Evolutionary conservation across 257 asterid species (phyloP).

Genomic region (Gardenia jasminoides): DNA sequence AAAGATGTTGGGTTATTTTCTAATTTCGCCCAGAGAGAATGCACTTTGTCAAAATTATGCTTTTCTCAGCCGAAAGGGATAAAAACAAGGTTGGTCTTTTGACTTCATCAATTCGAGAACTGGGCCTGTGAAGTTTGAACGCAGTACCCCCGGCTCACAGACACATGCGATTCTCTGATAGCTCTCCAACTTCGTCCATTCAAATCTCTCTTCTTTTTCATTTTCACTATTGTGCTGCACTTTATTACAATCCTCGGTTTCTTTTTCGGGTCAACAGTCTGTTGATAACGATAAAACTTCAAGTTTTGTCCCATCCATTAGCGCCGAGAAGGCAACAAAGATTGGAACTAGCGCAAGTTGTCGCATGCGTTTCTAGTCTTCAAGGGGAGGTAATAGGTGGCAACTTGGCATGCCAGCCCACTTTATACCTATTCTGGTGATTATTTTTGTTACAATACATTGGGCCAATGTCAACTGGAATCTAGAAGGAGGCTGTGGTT

Average conservation of each 20-base stretch:
- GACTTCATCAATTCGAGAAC: neutral
- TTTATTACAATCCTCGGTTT: neutral
- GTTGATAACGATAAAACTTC: neutral
- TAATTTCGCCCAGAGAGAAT: neutral
- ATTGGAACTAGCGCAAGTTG: neutral
- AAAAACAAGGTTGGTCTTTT: neutral
- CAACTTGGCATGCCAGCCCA: neutral
- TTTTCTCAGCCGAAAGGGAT: constrained; percentile 31
- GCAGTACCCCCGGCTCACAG: neutral
- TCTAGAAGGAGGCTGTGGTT: neutral
- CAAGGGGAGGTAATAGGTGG: neutral
- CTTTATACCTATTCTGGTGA: neutral
- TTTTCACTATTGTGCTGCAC: neutral
- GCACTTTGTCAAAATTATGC: constrained; percentile 1
- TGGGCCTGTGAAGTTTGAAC: neutral
- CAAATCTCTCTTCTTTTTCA: neutral
- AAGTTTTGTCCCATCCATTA: neutral
- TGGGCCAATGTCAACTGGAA: constrained; percentile 4
- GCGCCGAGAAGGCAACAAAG: neutral
- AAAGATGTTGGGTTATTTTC: neutral
- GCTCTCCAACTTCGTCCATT: neutral
- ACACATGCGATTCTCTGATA: neutral
- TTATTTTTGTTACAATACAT: neutral
- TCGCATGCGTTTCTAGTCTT: neutral
- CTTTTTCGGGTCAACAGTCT: neutral